Conservation (phyloP, 2,329 filamentous ascomycete genomes). For the Raffaelea albimanens region DNA sequence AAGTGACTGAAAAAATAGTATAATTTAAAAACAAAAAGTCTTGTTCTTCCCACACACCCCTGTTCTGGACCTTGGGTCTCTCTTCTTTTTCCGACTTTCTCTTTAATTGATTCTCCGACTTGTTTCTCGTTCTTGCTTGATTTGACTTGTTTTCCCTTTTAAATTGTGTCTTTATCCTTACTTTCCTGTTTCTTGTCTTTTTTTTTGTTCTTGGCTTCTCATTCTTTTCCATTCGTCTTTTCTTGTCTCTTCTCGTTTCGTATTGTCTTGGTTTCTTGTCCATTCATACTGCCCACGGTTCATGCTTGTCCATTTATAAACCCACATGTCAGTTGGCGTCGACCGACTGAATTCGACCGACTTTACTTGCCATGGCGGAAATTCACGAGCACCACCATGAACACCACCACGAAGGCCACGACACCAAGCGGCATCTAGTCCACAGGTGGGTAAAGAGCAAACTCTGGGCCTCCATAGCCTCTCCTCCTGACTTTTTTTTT, state of each 20-base stretch:
- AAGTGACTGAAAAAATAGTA: background rate
- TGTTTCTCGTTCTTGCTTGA: background rate
- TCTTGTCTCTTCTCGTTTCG: background rate
- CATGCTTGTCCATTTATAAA: no score
- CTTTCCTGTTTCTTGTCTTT: background rate
- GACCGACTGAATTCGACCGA: no score
- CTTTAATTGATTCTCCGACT: no score
- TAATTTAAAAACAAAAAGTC: background rate
- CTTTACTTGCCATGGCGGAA: no score
- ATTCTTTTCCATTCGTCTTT: background rate
- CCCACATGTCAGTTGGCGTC: no score
- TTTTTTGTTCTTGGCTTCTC: background rate
- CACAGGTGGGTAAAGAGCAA: slow-evolving; percentile 11
- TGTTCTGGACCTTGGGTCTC: no score
- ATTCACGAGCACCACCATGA: background rate
- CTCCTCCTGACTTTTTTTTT: background rate
- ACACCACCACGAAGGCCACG: background rate
- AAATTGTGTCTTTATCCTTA: background rate
- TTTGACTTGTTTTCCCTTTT: background rate
- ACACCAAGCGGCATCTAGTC: slow-evolving; percentile 8
- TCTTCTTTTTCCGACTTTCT: background rate
- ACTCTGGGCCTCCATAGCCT: background rate
- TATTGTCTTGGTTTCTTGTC: background rate
- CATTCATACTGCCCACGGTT: background rate
- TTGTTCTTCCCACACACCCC: no score